These are phyloP conservation scores for Globisporangium polare DNA, from an alignment of 352 stramenopile species.

Conservation along the genomic window DNA sequence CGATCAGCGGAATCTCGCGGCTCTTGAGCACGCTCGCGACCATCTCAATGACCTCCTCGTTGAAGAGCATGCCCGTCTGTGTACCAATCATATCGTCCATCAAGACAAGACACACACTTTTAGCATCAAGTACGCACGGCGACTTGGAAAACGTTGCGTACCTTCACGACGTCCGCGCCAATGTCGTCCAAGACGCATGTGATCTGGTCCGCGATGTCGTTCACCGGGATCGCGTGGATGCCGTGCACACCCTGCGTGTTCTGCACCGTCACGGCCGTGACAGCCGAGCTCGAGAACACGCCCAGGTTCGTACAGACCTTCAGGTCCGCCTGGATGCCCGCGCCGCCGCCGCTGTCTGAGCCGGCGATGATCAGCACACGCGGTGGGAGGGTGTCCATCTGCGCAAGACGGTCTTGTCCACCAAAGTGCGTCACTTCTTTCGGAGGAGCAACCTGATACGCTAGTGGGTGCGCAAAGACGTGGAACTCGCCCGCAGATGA, in stretches of 20 bases:
- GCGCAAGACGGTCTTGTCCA: not conserved
- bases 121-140: not conserved
- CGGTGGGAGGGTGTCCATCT: slow-evolving; percentile 9
- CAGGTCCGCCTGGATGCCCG: slow-evolving; percentile 93
- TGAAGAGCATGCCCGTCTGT: slow-evolving; percentile 91
- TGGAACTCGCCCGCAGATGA: slow-evolving; percentile 8
- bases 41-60: slow-evolving; percentile 66
- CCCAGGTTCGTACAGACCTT: slow-evolving; percentile 88
- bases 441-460: not conserved
- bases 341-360: slow-evolving; percentile 87
- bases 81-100: not conserved
- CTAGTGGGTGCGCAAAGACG: slow-evolving; percentile 9
- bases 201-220: slow-evolving; percentile 79
- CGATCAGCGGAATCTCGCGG: slow-evolving; percentile 65
- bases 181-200: slow-evolving; percentile 88
- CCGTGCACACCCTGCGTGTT: slow-evolving; percentile 52
- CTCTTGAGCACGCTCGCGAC: slow-evolving; percentile 56
- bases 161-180: slow-evolving; percentile 85
- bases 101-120: not conserved
- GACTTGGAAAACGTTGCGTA: slow-evolving; percentile 6
- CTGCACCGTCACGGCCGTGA: slow-evolving; percentile 93
- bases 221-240: slow-evolving; percentile 47
- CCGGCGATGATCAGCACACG: slow-evolving; percentile 91
- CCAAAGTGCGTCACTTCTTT: not conserved
- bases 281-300: slow-evolving; percentile 74